phyloP scores from a whole-genome alignment of 306 rosid genomes.

The Prunus mongolica region DNA sequence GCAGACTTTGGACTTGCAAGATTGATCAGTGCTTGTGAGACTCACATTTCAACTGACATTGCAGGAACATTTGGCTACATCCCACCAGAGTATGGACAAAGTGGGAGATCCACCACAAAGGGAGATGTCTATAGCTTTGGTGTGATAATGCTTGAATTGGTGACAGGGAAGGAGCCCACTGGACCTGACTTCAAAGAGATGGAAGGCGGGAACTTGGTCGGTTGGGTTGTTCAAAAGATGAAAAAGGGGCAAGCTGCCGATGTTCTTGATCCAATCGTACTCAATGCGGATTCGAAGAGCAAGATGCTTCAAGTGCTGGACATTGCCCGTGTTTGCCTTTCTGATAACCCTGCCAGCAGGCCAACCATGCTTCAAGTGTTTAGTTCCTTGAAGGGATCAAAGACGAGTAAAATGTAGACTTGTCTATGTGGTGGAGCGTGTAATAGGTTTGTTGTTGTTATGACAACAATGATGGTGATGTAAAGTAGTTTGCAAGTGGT shows the following conservation, averaged over 20 bases:
- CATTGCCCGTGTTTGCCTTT: conserved; percentile 76
- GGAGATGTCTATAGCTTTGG: conserved; percentile 97
- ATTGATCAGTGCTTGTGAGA: conserved; percentile 91
- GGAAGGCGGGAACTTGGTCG: conserved; percentile 96
- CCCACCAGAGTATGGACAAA: conserved; percentile 98
- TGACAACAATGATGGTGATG: neutral
- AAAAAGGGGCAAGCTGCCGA: conserved; percentile 67
- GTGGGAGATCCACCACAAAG: conserved; percentile 83
- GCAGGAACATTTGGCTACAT: conserved; percentile 99
- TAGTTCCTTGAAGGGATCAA: conserved; percentile 67
- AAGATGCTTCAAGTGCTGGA: conserved; percentile 77
- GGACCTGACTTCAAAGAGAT: conserved; percentile 89
- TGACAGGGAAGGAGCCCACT: conserved; percentile 95
- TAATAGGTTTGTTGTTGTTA: conserved; percentile 1
- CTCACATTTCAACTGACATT: conserved; percentile 81
- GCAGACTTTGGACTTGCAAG: conserved; percentile 96
- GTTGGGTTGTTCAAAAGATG: conserved; percentile 85
- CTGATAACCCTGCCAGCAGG: conserved; percentile 85
- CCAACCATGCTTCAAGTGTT: conserved; percentile 92
- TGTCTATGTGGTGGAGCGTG: neutral
- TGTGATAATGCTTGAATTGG: conserved; percentile 82
- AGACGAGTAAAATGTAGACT: conserved; percentile 37
- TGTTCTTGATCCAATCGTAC: conserved; percentile 74
- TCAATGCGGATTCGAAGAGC: conserved; percentile 68
- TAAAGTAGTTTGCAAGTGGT: conserved; percentile 20